These are phyloP conservation scores for Blastobotrys muscicola DNA, from an alignment of 805 yeast species.

Conservation along the genomic window DNA sequence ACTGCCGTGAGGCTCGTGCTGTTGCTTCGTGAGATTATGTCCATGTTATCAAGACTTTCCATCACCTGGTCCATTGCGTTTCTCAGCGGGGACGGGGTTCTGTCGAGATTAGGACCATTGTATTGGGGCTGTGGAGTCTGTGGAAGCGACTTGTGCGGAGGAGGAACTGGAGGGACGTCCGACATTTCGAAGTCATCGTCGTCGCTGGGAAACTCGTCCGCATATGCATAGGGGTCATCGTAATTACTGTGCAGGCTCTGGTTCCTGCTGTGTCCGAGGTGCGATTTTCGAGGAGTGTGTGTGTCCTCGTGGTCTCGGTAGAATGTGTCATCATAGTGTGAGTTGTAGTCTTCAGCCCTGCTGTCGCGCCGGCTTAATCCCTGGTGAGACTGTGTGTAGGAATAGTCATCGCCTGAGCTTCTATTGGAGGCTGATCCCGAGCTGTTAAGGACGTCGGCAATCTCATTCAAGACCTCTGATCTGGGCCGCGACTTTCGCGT, in stretches of 20 bases:
- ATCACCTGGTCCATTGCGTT: constrained; percentile 28
- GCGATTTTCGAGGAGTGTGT: neutral
- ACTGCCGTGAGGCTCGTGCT: constrained; percentile 5
- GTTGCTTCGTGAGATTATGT: constrained; percentile 11
- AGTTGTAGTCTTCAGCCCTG: neutral
- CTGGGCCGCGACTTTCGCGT: neutral
- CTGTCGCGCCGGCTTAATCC: neutral
- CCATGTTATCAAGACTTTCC: constrained; percentile 22
- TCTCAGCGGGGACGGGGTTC: constrained; percentile 26
- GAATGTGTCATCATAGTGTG: neutral
- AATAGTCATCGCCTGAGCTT: too few species aligned
- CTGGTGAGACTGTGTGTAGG: too few species aligned
- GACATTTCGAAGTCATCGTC: constrained; percentile 4
- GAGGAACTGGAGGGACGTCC: constrained; percentile 27
- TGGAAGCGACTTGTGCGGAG: constrained; percentile 24
- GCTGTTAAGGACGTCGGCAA: neutral
- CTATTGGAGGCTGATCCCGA: too few species aligned
- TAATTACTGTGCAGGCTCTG: neutral
- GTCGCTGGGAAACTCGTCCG: neutral
- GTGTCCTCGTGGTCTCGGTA: neutral
- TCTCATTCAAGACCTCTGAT: constrained; percentile 2
- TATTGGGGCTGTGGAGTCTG: constrained; percentile 5
- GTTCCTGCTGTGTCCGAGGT: neutral
- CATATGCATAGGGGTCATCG: neutral
- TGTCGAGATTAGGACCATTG: constrained; percentile 9